Conservation (phyloP, 1,284 basidiomycete species). For the Gymnopus androsaceus region DNA sequence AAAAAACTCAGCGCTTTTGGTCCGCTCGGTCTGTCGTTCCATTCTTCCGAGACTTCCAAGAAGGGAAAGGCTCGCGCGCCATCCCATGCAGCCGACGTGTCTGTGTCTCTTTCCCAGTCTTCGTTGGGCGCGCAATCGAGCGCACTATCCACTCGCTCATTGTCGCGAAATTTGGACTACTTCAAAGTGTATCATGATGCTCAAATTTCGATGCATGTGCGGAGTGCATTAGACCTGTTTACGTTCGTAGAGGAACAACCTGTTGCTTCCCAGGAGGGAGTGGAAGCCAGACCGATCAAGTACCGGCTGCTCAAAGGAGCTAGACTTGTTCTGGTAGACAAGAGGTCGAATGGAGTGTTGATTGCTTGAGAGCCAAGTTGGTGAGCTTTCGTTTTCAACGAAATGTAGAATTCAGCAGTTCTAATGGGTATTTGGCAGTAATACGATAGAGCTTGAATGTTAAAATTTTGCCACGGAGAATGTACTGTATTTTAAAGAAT, state of each 20-base stretch:
- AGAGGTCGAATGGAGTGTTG: constrained; percentile 42
- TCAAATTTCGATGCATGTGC: constrained; percentile 46
- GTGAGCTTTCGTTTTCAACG: no score
- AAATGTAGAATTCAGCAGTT: no score
- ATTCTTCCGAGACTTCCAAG: constrained; percentile 31
- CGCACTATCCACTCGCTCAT: background rate
- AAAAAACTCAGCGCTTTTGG: constrained; percentile 44
- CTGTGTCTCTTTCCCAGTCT: constrained; percentile 20
- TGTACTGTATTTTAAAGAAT: no score
- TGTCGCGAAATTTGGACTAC: constrained; percentile 40
- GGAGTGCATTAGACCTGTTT: constrained; percentile 58
- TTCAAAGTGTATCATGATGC: constrained; percentile 67
- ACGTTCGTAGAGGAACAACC: background rate
- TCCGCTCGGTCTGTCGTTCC: constrained; percentile 54
- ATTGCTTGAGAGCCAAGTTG: constrained; percentile 41
- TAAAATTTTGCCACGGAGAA: no score
- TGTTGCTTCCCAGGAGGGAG: background rate
- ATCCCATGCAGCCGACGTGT: constrained; percentile 12
- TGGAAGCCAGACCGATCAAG: background rate
- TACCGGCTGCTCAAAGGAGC: constrained; percentile 40
- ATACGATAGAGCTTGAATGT: no score
- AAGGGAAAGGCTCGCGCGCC: background rate
- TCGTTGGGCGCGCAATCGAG: background rate
- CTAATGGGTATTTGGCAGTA: no score
- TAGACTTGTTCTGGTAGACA: constrained; percentile 46